Base-by-base conservation (phyloP, 257 asterid genomes). In the Sherardia arvensis region DNA sequence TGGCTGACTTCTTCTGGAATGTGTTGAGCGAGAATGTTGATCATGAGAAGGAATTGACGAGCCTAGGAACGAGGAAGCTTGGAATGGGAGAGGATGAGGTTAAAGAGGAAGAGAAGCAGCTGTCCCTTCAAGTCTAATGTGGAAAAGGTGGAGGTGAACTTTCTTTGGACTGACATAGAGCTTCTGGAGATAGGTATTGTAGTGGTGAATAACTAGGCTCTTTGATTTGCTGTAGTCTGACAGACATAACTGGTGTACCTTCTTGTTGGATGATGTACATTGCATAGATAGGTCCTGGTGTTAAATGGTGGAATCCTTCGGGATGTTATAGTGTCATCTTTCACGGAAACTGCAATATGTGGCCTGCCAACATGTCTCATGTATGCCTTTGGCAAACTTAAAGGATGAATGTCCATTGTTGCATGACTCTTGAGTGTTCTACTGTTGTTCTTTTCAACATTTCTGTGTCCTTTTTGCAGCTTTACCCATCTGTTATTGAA, bases 1-100 rank as follows among this genome's bases (percentile, higher is more conserved):
- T 88, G 71, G 83, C 87, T 0, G 86, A 82, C 49, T 88, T 85
- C 68, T 88, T 88, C 70, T 73, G 82, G 82, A 82, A 79, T 59
- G 77, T 85, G 36, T 72, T 83, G 76, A 73, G 49, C 7, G 53
- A 68, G 59, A 63, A 72, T 69, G 69, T 49, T 11, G 60, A 14
- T 56, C 66, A 68, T 58, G 72, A 73, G 65, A 75, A 70, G 38
- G 82, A 76, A 32, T 69, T 40, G 45, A 77, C 81, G 72, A 65
- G 22, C n/a, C 15, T 68, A 73, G 33, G 71, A 77, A 79, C 79
- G 23, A 82, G 72, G 53, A 80, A 75, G 70, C 67, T 59, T 64
- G 81, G 79, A 36, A 73, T 74, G 70, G 79, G 72, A 43, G 85
- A 79, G 43, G 88, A 73, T 56, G 78, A 64, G 38, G 67, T 17